Base-by-base conservation (phyloP, 108 stramenopile species). In the Nannochloropsis granulata region DNA sequence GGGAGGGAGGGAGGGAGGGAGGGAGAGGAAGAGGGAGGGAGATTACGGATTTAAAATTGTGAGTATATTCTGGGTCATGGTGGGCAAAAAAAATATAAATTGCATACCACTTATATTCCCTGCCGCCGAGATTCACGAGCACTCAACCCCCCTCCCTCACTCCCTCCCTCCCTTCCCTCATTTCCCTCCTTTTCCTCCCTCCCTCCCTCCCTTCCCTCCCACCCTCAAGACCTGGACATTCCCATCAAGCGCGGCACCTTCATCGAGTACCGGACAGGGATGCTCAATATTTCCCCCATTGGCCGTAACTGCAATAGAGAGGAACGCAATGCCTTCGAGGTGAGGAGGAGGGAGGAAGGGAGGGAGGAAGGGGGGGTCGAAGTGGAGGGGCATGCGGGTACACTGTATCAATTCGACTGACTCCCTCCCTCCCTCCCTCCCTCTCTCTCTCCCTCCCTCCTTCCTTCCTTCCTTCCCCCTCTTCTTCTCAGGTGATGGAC, bases 241-340 rank as follows among this genome's bases (percentile, higher is more conserved):
- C 97, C 97, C 12, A 91, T 98, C 91, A 98, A 98, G 95, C 93
- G 90, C 83, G 99, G 99, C 44, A 99, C 99, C 7, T 99, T 99
- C 88, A 94, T 99, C 84, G 99, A 99, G 92, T 99, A 96, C 92
- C 93, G 99, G 79, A 93, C 93, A 26, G 98, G 99, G 13, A 99
- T 99, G 99, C 91, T 99, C 84, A 99, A 99, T 92, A 95, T 99
- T 86, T 96, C 95, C 21, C 97, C 99, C 42, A 96, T 99, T 84
- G 97, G 98, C 45, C 93, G 99, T 26, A 95, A 97, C 92, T 98
- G 99, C 92, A 96, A 95, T 43, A 93, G 94, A 24, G 95, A 95
- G 82, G 98, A 99, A 92, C 95, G 98, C 43, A 93, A 99, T 85
- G 96, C 95, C 44, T 99, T 96, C 89, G 98, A 99, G 94, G 92